phyloP scores from a whole-genome alignment of 2,329 filamentous ascomycete species.

The Claviceps cyperi region DNA sequence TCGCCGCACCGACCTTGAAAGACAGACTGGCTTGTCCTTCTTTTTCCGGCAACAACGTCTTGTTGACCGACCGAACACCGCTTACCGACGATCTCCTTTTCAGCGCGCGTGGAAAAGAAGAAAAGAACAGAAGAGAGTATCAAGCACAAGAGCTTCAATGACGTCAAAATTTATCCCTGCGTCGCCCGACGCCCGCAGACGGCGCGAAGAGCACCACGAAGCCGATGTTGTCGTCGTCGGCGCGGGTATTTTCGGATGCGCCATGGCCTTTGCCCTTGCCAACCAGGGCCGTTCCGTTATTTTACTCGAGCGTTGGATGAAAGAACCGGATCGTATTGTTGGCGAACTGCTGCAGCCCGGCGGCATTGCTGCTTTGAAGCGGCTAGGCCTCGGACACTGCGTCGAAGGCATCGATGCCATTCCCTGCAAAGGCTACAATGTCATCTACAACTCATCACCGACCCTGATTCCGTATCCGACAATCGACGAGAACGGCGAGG shows the following conservation, averaged over 20 bases:
- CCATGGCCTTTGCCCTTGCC: constrained; percentile 69
- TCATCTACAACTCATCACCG: constrained; percentile 63
- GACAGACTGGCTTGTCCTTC: too few relatives aligned
- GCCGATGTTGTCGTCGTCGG: constrained; percentile 85
- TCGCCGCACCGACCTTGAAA: not conserved
- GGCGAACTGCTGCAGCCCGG: constrained; percentile 91
- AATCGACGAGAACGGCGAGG: constrained; percentile 33
- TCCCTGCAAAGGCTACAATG: constrained; percentile 71
- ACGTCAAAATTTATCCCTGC: constrained; percentile 6
- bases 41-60: not conserved
- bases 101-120: not conserved
- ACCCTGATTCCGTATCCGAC: constrained; percentile 69
- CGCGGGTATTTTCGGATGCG: constrained; percentile 80
- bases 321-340: constrained; percentile 89
- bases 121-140: not conserved
- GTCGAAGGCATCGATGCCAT: constrained; percentile 82
- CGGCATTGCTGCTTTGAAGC: constrained; percentile 65
- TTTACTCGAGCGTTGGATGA: constrained; percentile 74
- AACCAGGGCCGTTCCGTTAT: constrained; percentile 85
- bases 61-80: too few relatives aligned
- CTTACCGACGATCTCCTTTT: too few relatives aligned
- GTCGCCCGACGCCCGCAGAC: constrained; percentile 25
- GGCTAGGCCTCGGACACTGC: constrained; percentile 68
- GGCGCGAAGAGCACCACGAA: constrained; percentile 42
- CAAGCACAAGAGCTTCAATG: not conserved